Evolutionary conservation across 1,284 basidiomycete genomes (phyloP), one percentile per base, ranked within the genome.

Genomic region (Ceratobasidium sp.): DNA sequence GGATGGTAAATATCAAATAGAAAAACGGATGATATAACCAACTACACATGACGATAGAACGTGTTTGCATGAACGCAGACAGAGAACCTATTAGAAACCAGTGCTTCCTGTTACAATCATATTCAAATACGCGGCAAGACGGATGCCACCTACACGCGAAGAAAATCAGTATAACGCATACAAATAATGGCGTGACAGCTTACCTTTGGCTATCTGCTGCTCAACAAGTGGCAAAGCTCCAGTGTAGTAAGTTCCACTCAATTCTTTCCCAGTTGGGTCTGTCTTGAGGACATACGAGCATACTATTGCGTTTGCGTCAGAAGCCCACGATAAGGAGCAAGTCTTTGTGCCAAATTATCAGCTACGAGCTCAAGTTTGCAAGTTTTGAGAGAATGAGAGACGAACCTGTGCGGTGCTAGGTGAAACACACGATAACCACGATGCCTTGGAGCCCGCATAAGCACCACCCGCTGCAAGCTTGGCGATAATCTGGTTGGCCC

Each of bases 121-220:
- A 56, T 80, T 80, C 66, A 80, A 65, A 28, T 62, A 79, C n/a
- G 75, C 78, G 10, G 79, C 79, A 15, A 80, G 64, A 17, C 79
- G 73, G 28, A 78, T 50, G 38, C 79, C 78, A 62, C 78, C 78
- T 71, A 52, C 6, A 23, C 38, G 17, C 9, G 44, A 59, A 44
- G 38, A 42, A 50, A n/a, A 26, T 66, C 13, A 54, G n/a, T n/a
- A 77, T 15, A n/a, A 0, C 10, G 20, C 33, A 2, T 12, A 48
- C 15, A 48, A 10, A 42, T 10, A 23, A 28, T 59, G 38, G n/a
- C 10, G 44, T 20, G 20, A n/a, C 20, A 42, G 64, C 67, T 71
- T 42, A 69, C 75, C 79, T 56, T 80, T 79, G n/a, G 79, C 79
- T 40, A 80, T 67, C 64, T 80, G 80, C 50, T 59, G 50, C 38